Base-by-base conservation (phyloP, 495 filamentous ascomycete genomes). In the Penicillium flavigenum region DNA sequence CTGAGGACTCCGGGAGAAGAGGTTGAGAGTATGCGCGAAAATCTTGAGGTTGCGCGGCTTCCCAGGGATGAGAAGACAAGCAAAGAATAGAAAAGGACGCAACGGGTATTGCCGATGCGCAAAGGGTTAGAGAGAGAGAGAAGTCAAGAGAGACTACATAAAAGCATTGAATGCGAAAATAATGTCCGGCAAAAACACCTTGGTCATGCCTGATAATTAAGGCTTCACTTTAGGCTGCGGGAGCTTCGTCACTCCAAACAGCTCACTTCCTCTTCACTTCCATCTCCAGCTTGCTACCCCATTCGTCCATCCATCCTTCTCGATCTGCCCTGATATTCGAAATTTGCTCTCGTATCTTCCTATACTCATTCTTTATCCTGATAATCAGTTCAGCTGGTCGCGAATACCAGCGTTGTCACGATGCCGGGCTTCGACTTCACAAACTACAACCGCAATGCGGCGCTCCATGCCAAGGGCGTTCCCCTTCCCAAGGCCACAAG, bases 371-470 rank as follows among this genome's bases (percentile, higher is more conserved):
- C 16, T 48, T 39, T 32, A 16, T 27, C 48, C 43, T 14, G 47
- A 59, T 57, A 50, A 38, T 24, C 39, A 22, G 16, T 16, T 59
- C 55, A 39, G 29, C 50, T 47, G 31, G 50, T 52, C 46, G 41
- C 54, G 56, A 50, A 56, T 51, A 53, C 59, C 57, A 57, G 58
- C 67, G 62, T 67, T 62, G 63, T 74, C 77, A 85, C 65, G 63
- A 98, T 99, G 95, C 86, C 89, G 60, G 95, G 95, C 81, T 97
- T 99, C 83, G 94, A 98, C 79, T 99, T 99, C 82, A 92, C 90
- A 69, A 98, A 98, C 81, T 90, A 96, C 84, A 92, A 96, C 80
- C 91, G 95, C 79, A 99, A 99, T 84, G 85, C 86, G 67, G 92
- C 92, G 60, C 83, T 99, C 59, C 93, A 98, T 72, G 90, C 92